Conservation (phyloP, 495 filamentous ascomycete genomes). For the Penicillium flavigenum region DNA sequence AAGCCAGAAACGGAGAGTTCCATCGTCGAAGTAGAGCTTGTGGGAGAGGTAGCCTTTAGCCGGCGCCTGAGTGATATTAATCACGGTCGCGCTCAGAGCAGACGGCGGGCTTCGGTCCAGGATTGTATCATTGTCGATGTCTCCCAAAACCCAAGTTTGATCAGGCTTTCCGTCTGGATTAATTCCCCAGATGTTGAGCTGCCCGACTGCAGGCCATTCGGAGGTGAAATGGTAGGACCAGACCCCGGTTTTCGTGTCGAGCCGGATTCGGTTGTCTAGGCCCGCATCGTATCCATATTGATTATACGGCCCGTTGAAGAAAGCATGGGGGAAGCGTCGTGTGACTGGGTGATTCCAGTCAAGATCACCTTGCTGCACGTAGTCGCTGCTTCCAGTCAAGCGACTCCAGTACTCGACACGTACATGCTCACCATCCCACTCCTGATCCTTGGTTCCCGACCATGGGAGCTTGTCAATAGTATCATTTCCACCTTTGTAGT, state of each 20-base stretch:
- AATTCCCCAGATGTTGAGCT: constrained; percentile 68
- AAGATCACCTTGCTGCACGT: constrained; percentile 62
- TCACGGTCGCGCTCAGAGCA: constrained; percentile 50
- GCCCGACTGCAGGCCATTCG: constrained; percentile 63
- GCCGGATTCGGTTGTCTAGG: constrained; percentile 53
- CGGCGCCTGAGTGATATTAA: constrained; percentile 62
- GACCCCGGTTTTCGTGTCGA: constrained; percentile 46
- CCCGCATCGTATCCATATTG: constrained; percentile 67
- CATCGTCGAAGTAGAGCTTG: constrained; percentile 57
- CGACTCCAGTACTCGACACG: constrained; percentile 68
- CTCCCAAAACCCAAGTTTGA: constrained; percentile 55
- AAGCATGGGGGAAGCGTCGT: constrained; percentile 63
- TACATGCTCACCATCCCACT: constrained; percentile 64
- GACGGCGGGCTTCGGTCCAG: constrained; percentile 64
- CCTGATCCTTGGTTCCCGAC: constrained; percentile 60
- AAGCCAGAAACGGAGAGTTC: constrained; percentile 47
- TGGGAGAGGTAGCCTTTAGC: constrained; percentile 55
- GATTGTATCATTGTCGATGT: constrained; percentile 58
- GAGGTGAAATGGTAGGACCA: constrained; percentile 63
- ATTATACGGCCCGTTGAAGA: constrained; percentile 64
- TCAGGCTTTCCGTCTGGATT: constrained; percentile 66
- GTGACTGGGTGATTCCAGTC: constrained; percentile 31
- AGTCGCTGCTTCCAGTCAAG: constrained; percentile 60
- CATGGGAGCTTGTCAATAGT: constrained; percentile 49
- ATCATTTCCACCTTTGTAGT: constrained; percentile 52